Evolutionary conservation across 306 rosid genomes (phyloP).

Genomic region (Corylus avellana): DNA sequence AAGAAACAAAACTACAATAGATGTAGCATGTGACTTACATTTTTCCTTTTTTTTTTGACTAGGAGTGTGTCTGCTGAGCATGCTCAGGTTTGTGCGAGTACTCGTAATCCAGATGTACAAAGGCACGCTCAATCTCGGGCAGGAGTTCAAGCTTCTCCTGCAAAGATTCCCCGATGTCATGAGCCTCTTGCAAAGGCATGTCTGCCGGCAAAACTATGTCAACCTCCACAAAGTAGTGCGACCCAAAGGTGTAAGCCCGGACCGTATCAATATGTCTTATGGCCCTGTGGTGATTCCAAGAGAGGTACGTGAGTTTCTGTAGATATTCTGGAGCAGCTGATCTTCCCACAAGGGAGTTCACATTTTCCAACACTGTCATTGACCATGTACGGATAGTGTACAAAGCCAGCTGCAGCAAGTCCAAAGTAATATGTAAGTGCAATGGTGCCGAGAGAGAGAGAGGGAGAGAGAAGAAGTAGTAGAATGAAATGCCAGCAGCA

Average conservation of each 20-base stretch:
- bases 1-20: no score
- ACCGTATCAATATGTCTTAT: constrained; percentile 87
- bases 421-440: constrained; percentile 16
- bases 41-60: constrained; percentile 5
- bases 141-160: constrained; percentile 88
- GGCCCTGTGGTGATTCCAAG: constrained; percentile 95
- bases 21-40: background rate
- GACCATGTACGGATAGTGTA: constrained; percentile 98
- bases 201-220: constrained; percentile 83
- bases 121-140: constrained; percentile 93
- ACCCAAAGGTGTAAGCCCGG: constrained; percentile 91
- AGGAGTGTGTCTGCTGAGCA: constrained; percentile 70
- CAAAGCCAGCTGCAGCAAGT: constrained; percentile 71
- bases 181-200: constrained; percentile 92
- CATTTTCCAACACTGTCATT: constrained; percentile 89
- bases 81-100: constrained; percentile 96
- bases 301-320: constrained; percentile 90
- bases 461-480: background rate
- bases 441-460: background rate
- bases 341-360: constrained; percentile 84
- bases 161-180: constrained; percentile 86
- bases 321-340: constrained; percentile 92
- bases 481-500: background rate
- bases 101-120: constrained; percentile 95
- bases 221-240: constrained; percentile 96